Evolutionary conservation across 441 rosid genomes (phyloP).

Genomic region (Mallotus repandus): DNA sequence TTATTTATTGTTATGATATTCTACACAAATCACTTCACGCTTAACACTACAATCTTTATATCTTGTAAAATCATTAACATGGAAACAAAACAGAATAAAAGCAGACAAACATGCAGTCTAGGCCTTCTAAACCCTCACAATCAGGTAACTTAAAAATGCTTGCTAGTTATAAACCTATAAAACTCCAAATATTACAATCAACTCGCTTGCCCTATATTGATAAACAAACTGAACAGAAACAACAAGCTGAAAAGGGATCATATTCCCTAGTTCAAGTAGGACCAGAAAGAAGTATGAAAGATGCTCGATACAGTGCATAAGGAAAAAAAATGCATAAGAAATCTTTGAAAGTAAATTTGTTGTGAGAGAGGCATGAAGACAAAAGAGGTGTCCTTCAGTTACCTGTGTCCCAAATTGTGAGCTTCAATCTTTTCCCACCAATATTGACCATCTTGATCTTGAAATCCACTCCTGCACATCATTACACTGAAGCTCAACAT

Average conservation of each 20-base stretch:
- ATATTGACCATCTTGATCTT: constrained; percentile 54
- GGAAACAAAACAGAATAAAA: not conserved
- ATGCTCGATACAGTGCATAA: not conserved
- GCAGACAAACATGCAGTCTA: not conserved
- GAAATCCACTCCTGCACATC: constrained; percentile 71
- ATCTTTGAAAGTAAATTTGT: not conserved
- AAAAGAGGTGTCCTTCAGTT: not conserved
- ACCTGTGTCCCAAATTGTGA: constrained; percentile 87
- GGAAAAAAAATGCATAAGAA: not conserved
- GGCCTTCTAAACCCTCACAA: not conserved
- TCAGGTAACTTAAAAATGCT: not conserved
- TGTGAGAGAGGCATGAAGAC: not conserved
- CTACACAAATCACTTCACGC: not conserved
- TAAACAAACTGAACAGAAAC: not conserved
- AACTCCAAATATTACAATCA: not conserved
- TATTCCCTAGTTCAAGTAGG: not conserved
- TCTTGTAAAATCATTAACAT: not conserved
- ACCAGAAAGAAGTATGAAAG: no score
- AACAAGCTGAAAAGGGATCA: not conserved
- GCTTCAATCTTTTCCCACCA: constrained; percentile 65
- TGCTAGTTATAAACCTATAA: not conserved
- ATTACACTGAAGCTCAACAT: not conserved
- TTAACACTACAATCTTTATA: no score
- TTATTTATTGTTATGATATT: not conserved
- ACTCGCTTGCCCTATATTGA: not conserved